These are phyloP conservation scores for Xylaria arbuscula DNA, from an alignment of 2,329 filamentous ascomycete genomes.

Conservation along the genomic window DNA sequence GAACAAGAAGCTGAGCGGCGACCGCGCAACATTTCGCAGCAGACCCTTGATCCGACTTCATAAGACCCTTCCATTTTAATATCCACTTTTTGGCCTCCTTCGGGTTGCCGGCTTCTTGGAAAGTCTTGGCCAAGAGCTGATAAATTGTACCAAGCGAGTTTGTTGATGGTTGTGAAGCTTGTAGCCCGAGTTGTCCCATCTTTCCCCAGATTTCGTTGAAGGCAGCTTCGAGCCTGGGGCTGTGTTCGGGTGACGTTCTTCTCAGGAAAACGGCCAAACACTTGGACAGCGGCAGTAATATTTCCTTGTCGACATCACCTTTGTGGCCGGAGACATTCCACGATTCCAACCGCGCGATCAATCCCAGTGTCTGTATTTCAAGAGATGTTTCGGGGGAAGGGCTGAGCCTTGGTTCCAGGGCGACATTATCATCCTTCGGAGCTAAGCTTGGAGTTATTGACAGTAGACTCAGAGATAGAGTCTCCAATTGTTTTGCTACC, in stretches of 20 bases:
- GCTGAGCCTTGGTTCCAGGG: conserved; percentile 64
- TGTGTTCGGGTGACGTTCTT: conserved; percentile 57
- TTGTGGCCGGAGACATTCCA: conserved; percentile 72
- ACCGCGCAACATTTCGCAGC: conserved; percentile 63
- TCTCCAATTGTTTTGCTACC: conserved; percentile 72
- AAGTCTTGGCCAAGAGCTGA: conserved; percentile 63
- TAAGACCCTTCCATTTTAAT: conserved; percentile 55
- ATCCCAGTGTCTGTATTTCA: conserved; percentile 71
- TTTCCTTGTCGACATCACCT: conserved; percentile 70
- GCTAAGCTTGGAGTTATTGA: conserved; percentile 76
- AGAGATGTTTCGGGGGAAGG: conserved; percentile 68
- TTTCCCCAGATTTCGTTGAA: conserved; percentile 54
- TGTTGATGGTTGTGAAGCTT: conserved; percentile 53
- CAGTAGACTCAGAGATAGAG: conserved; percentile 72
- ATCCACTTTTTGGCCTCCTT: conserved; percentile 68
- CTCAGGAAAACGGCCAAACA: conserved; percentile 71
- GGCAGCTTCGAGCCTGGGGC: conserved; percentile 53
- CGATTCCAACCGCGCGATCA: conserved; percentile 71
- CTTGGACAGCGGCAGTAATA: conserved; percentile 72
- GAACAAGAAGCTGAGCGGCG: conserved; percentile 65
- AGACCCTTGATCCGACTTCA: conserved; percentile 57
- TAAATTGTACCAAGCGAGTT: conserved; percentile 62
- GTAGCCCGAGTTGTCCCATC: conserved; percentile 52
- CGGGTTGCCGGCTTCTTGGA: conserved; percentile 58
- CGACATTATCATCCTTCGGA: conserved; percentile 67